A percentile compares a stretch with the other conserved stretches of the same genome.
Conservation (phyloP, 495 filamentous ascomycete genomes). For the Xylaria nigripes region DNA sequence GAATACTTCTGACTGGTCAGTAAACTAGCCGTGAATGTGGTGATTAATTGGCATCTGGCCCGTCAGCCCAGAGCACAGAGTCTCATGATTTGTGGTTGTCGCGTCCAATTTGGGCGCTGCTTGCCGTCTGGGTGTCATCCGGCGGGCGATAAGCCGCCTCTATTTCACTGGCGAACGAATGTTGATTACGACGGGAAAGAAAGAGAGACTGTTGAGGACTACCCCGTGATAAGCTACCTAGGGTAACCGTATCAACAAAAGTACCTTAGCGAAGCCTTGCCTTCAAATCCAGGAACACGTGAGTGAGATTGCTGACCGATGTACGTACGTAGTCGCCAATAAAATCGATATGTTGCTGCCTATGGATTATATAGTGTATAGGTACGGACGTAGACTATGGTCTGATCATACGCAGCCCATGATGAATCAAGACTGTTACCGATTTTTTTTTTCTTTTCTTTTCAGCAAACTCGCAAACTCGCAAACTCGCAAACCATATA, state of each 20-base stretch:
- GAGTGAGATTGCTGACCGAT: neutral
- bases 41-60: neutral
- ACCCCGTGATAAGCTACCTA: neutral
- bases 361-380: no score
- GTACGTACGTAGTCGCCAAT: neutral
- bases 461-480: neutral
- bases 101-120: neutral
- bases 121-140: neutral
- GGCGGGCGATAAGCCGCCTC: neutral
- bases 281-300: neutral
- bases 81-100: neutral
- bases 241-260: neutral
- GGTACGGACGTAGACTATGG: no score
- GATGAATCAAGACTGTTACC: neutral
- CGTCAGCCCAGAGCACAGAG: neutral
- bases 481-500: neutral
- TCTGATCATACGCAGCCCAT: neutral
- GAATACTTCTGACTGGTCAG: neutral
- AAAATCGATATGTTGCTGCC: neutral
- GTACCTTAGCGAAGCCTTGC: neutral
- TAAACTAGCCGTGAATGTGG: neutral
- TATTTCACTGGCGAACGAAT: neutral
- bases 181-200: neutral
- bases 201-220: neutral
- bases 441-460: neutral